These are phyloP conservation scores for Fraxinus angustifolia DNA, from an alignment of 305 asterid genomes.

Conservation along the genomic window DNA sequence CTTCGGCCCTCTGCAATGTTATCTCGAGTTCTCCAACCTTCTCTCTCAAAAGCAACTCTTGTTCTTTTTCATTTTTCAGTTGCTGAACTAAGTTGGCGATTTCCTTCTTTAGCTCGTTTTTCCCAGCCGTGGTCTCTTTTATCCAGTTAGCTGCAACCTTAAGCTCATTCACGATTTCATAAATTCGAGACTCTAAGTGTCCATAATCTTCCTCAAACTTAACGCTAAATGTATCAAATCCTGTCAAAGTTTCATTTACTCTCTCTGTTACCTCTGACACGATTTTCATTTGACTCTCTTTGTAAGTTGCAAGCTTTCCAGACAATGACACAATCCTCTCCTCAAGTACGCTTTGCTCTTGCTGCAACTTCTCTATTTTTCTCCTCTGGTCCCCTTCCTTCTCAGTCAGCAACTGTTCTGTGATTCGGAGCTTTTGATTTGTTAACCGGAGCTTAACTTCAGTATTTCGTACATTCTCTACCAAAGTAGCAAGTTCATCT, in stretches of 20 bases:
- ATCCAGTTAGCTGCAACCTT: slow-evolving; percentile 55
- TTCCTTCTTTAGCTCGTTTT: slow-evolving; percentile 44
- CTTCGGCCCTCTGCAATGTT: slow-evolving; percentile 33
- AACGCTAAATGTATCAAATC: slow-evolving; percentile 53
- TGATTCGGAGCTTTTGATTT: slow-evolving; percentile 76
- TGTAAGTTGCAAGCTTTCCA: slow-evolving; percentile 35
- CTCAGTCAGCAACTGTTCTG: slow-evolving; percentile 69
- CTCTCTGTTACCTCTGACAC: slow-evolving; percentile 45
- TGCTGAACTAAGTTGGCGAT: slow-evolving; percentile 40
- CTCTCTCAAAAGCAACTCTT: slow-evolving; percentile 27
- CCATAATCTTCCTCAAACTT: slow-evolving; percentile 84
- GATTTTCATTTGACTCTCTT: slow-evolving; percentile 48
- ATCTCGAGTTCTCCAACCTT: slow-evolving; percentile 41
- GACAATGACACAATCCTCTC: slow-evolving; percentile 44
- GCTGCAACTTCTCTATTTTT: slow-evolving; percentile 58
- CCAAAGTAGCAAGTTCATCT: slow-evolving; percentile 57
- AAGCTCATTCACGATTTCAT: slow-evolving; percentile 60
- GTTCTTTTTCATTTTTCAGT: slow-evolving; percentile 42
- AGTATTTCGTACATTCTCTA: slow-evolving; percentile 57
- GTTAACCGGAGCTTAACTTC: slow-evolving; percentile 79
- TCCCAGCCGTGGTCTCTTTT: slow-evolving; percentile 44
- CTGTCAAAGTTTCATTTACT: slow-evolving; percentile 39
- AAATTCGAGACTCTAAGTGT: slow-evolving; percentile 72
- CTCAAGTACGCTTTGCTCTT: slow-evolving; percentile 44
- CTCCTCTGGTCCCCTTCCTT: slow-evolving; percentile 55